Percentiles rank a stretch among this genome's conserved stretches.
Conservation (phyloP, 2,329 filamentous ascomycete species). For the Trichoderma sp. region DNA sequence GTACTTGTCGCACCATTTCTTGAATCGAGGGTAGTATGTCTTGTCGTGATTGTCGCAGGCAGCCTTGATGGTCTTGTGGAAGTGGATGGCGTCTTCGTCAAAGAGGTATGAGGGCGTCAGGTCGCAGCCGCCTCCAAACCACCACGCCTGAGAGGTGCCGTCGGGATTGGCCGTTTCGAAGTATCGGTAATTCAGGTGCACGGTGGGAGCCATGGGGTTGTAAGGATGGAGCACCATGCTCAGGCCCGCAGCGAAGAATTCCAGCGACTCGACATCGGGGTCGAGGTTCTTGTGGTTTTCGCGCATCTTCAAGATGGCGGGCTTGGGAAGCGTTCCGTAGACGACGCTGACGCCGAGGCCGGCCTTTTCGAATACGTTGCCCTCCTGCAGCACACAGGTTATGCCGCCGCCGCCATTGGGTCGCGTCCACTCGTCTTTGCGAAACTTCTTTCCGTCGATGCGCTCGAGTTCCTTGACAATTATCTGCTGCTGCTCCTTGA, state of each 20-base stretch:
- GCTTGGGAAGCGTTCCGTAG: slow-evolving; percentile 83
- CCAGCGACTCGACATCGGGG: slow-evolving; percentile 74
- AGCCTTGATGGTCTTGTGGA: slow-evolving; percentile 90
- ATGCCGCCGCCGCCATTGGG: slow-evolving; percentile 90
- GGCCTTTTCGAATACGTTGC: slow-evolving; percentile 96
- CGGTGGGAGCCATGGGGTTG: slow-evolving; percentile 96
- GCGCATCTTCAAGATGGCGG: slow-evolving; percentile 90
- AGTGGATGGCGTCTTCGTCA: slow-evolving; percentile 95
- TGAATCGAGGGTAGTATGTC: slow-evolving; percentile 90
- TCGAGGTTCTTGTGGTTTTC: slow-evolving; percentile 91
- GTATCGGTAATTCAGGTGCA: slow-evolving; percentile 98
- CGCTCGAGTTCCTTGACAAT: slow-evolving; percentile 83
- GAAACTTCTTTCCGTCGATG: slow-evolving; percentile 81
- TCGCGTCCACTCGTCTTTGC: slow-evolving; percentile 81
- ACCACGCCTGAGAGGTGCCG: slow-evolving; percentile 85
- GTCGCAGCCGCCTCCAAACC: slow-evolving; percentile 96
- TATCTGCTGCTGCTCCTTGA: slow-evolving; percentile 86
- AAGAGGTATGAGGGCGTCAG: slow-evolving; percentile 92
- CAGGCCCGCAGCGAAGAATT: slow-evolving; percentile 93
- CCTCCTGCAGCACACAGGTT: slow-evolving; percentile 92
- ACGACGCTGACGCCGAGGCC: slow-evolving; percentile 95
- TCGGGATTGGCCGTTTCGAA: slow-evolving; percentile 92
- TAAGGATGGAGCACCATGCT: slow-evolving; percentile 90
- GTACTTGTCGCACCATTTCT: slow-evolving; percentile 98
- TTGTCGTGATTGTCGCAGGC: slow-evolving; percentile 93